Evolutionary conservation across 192 early-diverging fungal genomes (phyloP).

Genomic region (Backusella morwellensis): DNA sequence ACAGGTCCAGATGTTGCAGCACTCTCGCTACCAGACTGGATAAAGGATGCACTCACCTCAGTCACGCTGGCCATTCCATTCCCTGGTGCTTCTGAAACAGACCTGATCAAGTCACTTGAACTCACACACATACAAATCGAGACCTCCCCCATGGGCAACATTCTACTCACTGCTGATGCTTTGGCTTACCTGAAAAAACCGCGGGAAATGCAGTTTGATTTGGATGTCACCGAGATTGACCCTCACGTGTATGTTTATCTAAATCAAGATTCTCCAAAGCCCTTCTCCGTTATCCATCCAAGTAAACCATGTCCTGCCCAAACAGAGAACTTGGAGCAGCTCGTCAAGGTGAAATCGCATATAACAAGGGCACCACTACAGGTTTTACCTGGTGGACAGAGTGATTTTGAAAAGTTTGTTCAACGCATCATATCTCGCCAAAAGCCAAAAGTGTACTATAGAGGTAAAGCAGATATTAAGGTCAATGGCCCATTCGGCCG

Average conservation of each 20-base stretch:
- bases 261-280: conserved; percentile 2
- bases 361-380: conserved; percentile 22
- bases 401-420: conserved; percentile 35
- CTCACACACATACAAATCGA: conserved; percentile 29
- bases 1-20: conserved; percentile 10
- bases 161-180: conserved; percentile 27
- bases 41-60: conserved; percentile 19
- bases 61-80: conserved; percentile 30
- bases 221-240: conserved; percentile 24
- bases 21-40: conserved; percentile 18
- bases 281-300: conserved; percentile 30
- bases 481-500: conserved; percentile 27
- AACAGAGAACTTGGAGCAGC: conserved; percentile 2
- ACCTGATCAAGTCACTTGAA: conserved; percentile 29
- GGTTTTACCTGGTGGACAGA: conserved; percentile 18
- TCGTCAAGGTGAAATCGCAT: conserved; percentile 19
- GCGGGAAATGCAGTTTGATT: conserved; percentile 26
- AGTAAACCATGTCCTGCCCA: conserved; percentile 16
- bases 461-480: conserved; percentile 21
- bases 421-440: conserved; percentile 13
- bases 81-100: conserved; percentile 27
- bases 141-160: conserved; percentile 10
- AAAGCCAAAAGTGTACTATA: conserved; percentile 11
- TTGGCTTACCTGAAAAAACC: conserved; percentile 20
- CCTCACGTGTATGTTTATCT: conserved; percentile 30